Evolutionary conservation across 257 asterid species (phyloP), one percentile per base, ranked within the genome.

Genomic region (Solanum peruvianum): DNA sequence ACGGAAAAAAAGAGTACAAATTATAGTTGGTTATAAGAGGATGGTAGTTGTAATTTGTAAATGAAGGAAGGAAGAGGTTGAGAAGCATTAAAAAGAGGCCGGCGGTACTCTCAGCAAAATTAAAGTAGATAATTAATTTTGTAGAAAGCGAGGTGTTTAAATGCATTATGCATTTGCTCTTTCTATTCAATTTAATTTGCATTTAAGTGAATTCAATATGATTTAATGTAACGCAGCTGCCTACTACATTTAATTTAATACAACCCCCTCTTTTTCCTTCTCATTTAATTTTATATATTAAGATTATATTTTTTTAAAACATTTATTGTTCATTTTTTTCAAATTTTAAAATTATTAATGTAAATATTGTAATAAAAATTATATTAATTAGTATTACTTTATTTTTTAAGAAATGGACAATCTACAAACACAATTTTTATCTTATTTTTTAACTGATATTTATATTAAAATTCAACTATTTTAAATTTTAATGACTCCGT

Each of bases 151-250:
- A 89, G 92, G 91, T 52, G 88, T 77, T 89, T 91, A 73, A 91
- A 91, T 90, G 93, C 66, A 45, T 47, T 45, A 52, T 52, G 62
- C 23, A 52, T 52, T 80, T 56, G 66, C 29, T 42, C 9, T n/a
- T 44, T 44, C 83, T 76, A 41, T 89, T 86, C 42, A 72, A 89
- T 89, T 89, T 70, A 70, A 31, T 70, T 89, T 90, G 91, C 92
- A 90, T 90, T 92, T 67, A 89, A 86, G 49, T 76, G 88, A 87
- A 88, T 88, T 89, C 86, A 90, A 87, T 87, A 67, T 41, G 76
- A 90, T 56, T 92, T 89, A 90, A 88, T 92, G 92, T 84, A 84
- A 90, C 89, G 91, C 90, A 92, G 91, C 90, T 76, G 87, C 77
- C 90, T 73, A 44, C 83, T 80, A 80, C 67, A 80, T 80, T 80